Evolutionary conservation across 2,329 filamentous ascomycete genomes (phyloP).

Genomic region (Trichoderma atroviride): DNA sequence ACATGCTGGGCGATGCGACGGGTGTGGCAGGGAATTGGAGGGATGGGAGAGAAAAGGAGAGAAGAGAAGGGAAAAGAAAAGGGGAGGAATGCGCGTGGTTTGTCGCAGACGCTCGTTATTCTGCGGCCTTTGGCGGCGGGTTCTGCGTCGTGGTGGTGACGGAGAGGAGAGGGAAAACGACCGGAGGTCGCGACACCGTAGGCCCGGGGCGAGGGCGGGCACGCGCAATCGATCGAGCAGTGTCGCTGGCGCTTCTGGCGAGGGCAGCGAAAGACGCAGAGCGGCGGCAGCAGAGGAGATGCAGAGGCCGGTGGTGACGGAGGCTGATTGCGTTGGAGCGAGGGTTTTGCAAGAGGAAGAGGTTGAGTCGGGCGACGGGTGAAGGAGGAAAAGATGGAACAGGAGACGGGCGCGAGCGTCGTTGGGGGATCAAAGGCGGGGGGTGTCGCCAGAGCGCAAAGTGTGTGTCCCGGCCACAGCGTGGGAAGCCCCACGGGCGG

Average conservation of each 20-base stretch:
- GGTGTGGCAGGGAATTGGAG: too few species aligned
- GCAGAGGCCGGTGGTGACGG: not conserved
- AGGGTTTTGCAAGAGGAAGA: not conserved
- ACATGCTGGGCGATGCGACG: slow-evolving; percentile 40
- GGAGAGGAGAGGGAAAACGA: not conserved
- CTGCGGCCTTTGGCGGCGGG: not conserved
- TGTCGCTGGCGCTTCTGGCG: not conserved
- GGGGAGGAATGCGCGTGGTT: not conserved
- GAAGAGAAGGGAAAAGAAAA: not conserved
- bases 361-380: not conserved
- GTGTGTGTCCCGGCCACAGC: slow-evolving; percentile 27
- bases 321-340: not conserved
- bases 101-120: not conserved
- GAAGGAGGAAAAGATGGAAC: slow-evolving; percentile 26
- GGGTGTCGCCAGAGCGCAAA: slow-evolving; percentile 20
- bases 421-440: slow-evolving; percentile 24
- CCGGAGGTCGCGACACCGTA: slow-evolving; percentile 31
- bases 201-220: slow-evolving; percentile 22
- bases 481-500: slow-evolving; percentile 29
- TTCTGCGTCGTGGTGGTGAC: slow-evolving; percentile 13
- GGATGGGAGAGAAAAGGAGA: too few species aligned
- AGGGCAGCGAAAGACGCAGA: not conserved
- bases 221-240: slow-evolving; percentile 21
- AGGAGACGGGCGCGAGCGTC: slow-evolving; percentile 24
- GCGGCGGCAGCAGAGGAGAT: not conserved